Conservation (phyloP, 2,329 filamentous ascomycete genomes). For the Colletotrichum sp. region DNA sequence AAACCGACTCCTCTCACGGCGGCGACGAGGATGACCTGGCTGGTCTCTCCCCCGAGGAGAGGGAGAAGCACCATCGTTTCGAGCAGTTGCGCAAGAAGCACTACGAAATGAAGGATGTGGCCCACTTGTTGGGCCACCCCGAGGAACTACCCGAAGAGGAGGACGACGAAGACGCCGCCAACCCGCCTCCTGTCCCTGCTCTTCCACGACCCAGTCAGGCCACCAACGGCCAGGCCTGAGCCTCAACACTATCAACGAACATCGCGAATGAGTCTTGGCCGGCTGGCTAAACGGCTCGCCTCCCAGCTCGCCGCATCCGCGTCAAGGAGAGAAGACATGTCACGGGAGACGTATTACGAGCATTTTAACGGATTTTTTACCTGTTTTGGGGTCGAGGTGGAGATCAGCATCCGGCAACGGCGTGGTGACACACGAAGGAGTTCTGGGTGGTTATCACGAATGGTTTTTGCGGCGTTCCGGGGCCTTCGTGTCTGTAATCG, state of each 20-base stretch:
- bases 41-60: slow-evolving; percentile 72
- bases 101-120: slow-evolving; percentile 98
- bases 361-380: slow-evolving; percentile 16
- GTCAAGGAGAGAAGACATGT: not conserved
- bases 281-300: not conserved
- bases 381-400: slow-evolving; percentile 14
- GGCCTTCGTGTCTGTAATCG: slow-evolving; percentile 11
- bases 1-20: slow-evolving; percentile 57
- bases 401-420: slow-evolving; percentile 24
- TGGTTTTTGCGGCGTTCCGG: slow-evolving; percentile 21
- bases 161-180: slow-evolving; percentile 49
- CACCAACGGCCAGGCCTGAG: slow-evolving; percentile 21
- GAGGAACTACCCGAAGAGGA: slow-evolving; percentile 69
- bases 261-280: not conserved
- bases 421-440: slow-evolving; percentile 19
- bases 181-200: slow-evolving; percentile 46
- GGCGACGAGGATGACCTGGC: slow-evolving; percentile 61
- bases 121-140: slow-evolving; percentile 80
- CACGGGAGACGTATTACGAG: slow-evolving; percentile 1
- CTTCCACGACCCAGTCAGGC: slow-evolving; percentile 36
- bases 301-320: not conserved
- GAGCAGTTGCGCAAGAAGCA: slow-evolving; percentile 93
- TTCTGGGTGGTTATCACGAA: slow-evolving; percentile 22
- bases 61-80: slow-evolving; percentile 90
- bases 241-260: not conserved